phyloP scores from a whole-genome alignment of 2,329 filamentous ascomycete species.

The Fusarium coicis region DNA sequence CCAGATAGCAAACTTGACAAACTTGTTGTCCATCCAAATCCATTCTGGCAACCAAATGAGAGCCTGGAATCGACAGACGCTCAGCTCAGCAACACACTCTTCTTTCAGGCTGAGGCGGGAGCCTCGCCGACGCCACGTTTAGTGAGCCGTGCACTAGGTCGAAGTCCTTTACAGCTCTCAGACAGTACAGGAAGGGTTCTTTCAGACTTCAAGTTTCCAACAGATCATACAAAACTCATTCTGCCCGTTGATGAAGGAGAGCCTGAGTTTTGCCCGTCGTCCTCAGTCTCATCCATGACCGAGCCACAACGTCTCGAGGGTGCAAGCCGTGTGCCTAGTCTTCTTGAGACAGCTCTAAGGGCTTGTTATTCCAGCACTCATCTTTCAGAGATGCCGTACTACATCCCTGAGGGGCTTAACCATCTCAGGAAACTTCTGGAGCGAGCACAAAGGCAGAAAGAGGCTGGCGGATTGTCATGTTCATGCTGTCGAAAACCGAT shows the following conservation, averaged over 20 bases:
- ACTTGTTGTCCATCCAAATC: conserved; percentile 71
- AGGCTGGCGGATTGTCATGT: conserved; percentile 62
- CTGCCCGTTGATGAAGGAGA: conserved; percentile 40
- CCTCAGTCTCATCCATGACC: conserved; percentile 12
- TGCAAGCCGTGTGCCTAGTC: conserved; percentile 56
- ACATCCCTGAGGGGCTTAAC: conserved; percentile 55
- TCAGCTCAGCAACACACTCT: conserved; percentile 16
- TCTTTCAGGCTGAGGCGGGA: conserved; percentile 12
- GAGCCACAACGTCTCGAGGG: conserved; percentile 22
- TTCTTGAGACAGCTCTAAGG: conserved; percentile 62
- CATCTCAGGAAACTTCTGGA: conserved; percentile 56
- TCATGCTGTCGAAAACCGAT: conserved; percentile 61
- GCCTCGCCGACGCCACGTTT: conserved; percentile 28
- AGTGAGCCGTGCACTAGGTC: conserved; percentile 42
- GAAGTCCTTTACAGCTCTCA: conserved; percentile 48
- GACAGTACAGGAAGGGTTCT: conserved; percentile 45
- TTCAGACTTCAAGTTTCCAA: conserved; percentile 47
- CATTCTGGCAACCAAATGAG: conserved; percentile 60
- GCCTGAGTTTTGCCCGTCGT: conserved; percentile 12
- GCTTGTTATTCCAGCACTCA: conserved; percentile 57
- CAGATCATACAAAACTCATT: conserved; percentile 26
- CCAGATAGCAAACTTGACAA: conserved; percentile 57
- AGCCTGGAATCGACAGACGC: conserved; percentile 10
- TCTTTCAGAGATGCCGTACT: conserved; percentile 54
- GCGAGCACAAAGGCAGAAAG: conserved; percentile 54